These are phyloP conservation scores for Coemansia sp. DNA, from an alignment of 192 early-diverging fungal species.

Conservation along the genomic window DNA sequence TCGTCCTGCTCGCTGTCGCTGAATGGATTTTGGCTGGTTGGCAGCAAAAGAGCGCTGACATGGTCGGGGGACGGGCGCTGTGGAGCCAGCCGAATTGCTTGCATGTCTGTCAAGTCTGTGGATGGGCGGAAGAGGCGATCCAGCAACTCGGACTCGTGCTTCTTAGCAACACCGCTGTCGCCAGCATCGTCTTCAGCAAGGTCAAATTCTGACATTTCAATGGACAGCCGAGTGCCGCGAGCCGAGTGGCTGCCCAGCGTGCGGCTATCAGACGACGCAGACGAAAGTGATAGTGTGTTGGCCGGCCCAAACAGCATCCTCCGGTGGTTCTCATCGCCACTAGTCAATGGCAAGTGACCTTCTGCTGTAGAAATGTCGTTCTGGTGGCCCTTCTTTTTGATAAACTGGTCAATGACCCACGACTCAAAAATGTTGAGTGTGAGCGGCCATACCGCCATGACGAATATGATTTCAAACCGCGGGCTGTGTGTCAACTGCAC, in stretches of 20 bases:
- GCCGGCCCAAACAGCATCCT: constrained; percentile 20
- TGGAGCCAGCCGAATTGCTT: background rate
- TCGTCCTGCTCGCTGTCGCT: constrained; percentile 1
- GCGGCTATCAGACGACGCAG: constrained; percentile 17
- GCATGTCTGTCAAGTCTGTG: background rate
- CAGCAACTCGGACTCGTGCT: background rate
- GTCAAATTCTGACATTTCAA: constrained; percentile 30
- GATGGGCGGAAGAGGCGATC: background rate
- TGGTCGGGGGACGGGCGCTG: background rate
- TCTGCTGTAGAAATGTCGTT: constrained; percentile 4
- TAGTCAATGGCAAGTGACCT: constrained; percentile 28
- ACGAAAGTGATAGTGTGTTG: constrained; percentile 1
- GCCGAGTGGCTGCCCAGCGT: constrained; percentile 16
- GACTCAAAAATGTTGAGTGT: constrained; percentile 50
- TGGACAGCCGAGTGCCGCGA: constrained; percentile 11
- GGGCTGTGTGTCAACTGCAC: constrained; percentile 35
- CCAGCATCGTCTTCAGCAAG: constrained; percentile 3
- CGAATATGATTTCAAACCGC: constrained; percentile 46
- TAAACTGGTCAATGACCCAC: constrained; percentile 50
- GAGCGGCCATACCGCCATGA: constrained; percentile 51
- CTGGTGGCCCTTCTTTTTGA: constrained; percentile 18
- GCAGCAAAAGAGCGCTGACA: background rate
- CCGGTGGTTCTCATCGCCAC: constrained; percentile 1
- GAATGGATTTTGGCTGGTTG: background rate
- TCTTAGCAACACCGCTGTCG: background rate